Conservation (phyloP, 345 rosid genomes). For the Pistacia vera region DNA sequence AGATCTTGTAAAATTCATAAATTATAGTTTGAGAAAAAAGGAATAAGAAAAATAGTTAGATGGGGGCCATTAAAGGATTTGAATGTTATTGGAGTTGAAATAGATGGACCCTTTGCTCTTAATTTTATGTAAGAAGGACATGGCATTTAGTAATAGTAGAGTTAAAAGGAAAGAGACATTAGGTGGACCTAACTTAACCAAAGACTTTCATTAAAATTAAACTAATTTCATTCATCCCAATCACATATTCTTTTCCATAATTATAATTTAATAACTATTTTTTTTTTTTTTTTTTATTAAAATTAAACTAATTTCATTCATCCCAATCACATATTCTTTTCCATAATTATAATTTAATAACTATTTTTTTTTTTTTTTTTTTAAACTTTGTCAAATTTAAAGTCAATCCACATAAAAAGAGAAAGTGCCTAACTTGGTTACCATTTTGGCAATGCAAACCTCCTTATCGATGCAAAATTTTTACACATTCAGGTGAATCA, state of each 20-base stretch:
- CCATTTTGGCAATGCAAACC: conserved; percentile 14
- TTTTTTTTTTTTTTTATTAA: too few species aligned
- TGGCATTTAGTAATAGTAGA: conserved; percentile 5
- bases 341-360: too few species aligned
- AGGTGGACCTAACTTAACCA: conserved; percentile 15
- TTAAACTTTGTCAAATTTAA: background rate
- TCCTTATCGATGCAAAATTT: background rate
- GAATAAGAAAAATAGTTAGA: background rate
- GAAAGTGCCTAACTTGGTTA: conserved; percentile 11
- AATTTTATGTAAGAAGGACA: conserved; percentile 1
- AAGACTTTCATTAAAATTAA: background rate
- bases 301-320: too few species aligned
- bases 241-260: background rate
- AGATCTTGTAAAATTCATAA: too few species aligned
- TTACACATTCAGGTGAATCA: conserved; percentile 19
- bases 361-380: too few species aligned
- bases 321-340: too few species aligned
- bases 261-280: background rate
- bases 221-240: background rate
- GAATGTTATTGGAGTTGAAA: too few species aligned
- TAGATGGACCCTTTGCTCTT: conserved; percentile 21
- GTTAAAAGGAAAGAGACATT: conserved; percentile 1
- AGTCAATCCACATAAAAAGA: conserved; percentile 18
- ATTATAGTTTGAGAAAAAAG: background rate
- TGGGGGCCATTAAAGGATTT: conserved; percentile 19